These are phyloP conservation scores for Jamesozyma lodderae DNA, from an alignment of 805 yeast species.

Conservation along the genomic window DNA sequence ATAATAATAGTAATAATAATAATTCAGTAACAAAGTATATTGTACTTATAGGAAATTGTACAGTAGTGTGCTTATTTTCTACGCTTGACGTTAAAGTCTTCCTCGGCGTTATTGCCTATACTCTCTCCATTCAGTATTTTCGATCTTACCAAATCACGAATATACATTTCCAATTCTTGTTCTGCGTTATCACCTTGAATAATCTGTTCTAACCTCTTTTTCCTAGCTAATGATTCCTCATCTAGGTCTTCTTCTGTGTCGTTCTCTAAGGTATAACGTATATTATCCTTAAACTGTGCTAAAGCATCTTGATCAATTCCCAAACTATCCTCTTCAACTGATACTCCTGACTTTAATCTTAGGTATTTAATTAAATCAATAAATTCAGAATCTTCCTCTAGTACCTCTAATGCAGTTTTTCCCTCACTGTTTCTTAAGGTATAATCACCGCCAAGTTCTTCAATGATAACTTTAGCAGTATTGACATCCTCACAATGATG, in stretches of 20 bases:
- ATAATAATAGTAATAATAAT: too few relatives aligned
- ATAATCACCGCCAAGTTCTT: slow-evolving; percentile 58
- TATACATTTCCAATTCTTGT: slow-evolving; percentile 59
- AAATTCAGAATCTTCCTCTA: slow-evolving; percentile 77
- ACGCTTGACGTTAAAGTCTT: slow-evolving; percentile 17
- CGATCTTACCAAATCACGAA: slow-evolving; percentile 55
- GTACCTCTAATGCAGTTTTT: slow-evolving; percentile 60
- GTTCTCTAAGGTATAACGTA: slow-evolving; percentile 49
- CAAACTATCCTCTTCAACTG: slow-evolving; percentile 16
- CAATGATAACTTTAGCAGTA: slow-evolving; percentile 59
- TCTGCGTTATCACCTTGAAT: slow-evolving; percentile 76
- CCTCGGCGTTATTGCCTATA: slow-evolving; percentile 9
- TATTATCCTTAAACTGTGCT: slow-evolving; percentile 33
- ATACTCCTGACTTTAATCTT: slow-evolving; percentile 31
- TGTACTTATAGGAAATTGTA: too few relatives aligned
- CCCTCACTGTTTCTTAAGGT: slow-evolving; percentile 62
- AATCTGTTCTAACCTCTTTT: slow-evolving; percentile 58
- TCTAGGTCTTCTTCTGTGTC: slow-evolving; percentile 34
- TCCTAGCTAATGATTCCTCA: slow-evolving; percentile 44
- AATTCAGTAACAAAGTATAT: too few relatives aligned
- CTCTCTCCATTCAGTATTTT: slow-evolving; percentile 31
- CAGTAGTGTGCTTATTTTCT: slow-evolving; percentile 3
- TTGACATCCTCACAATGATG: slow-evolving; percentile 74
- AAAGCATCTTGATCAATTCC: slow-evolving; percentile 26
- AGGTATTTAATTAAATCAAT: slow-evolving; percentile 70